Evolutionary conservation across 2,329 filamentous ascomycete species (phyloP), one percentile per base, ranked within the genome.

Genomic region (Pseudogymnoascus sp.): DNA sequence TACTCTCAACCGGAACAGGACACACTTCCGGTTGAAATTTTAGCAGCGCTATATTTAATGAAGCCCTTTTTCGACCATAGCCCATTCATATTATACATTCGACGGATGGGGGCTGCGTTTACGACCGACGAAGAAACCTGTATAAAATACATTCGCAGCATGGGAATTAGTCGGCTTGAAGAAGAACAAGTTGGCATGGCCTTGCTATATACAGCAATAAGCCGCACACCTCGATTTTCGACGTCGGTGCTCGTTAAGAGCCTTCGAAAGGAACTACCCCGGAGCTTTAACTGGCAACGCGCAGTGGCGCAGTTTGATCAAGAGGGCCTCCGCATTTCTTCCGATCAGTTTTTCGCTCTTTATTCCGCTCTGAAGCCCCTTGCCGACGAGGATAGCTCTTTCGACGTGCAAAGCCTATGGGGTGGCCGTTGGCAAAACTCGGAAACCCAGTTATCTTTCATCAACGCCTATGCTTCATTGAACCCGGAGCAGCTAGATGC

Each of bases 391-490:
- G 75, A 79, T 8, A 77, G 82, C 13, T 78, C 79, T 27, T 86
- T 97, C 68, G 91, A 97, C 71, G 88, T 99, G 48, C 92, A 97
- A 73, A 83, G 82, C 39, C 79, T 99, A 21, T 97, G 94, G 92
- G 92, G 92, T 63, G 92, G 92, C 6, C 70, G 84, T 65, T 99
- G 95, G 93, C 85, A 88, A 65, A 85, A 95, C 67, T 84, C 89
- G 12, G 87, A 96, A 65, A 91, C 94, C 0, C 93, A 97, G 67
- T 79, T 99, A 36, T 95, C 92, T n/a, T 97, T 97, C 72, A 84
- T 97, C 61, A 88, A 89, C 66, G 92, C 92, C 15, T 97, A 93
- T 72, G 81, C 93, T 21, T 90, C 89, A 3, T 82, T 92, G 62
- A 84, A 83, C 10, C 82, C 88, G 0, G 84, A 90, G 29, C 84